Evolutionary conservation across 1,139 yeast species (phyloP).

Genomic region (Yueomyces sp.): DNA sequence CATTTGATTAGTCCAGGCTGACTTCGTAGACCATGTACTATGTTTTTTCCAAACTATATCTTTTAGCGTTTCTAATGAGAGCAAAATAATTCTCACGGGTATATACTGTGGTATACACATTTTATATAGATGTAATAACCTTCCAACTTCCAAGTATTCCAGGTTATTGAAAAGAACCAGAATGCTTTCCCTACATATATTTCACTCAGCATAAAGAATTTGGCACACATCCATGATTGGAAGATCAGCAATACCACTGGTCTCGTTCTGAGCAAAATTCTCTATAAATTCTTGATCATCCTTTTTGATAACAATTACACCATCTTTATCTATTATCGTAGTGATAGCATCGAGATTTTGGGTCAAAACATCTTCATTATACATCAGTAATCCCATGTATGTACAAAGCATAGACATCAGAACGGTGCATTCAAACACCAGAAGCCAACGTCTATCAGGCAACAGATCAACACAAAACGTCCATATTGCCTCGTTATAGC

Average conservation of each 20-base stretch:
- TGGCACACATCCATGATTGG: conserved; percentile 58
- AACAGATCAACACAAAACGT: conserved; percentile 4
- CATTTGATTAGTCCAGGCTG: no score
- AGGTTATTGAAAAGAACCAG: no score
- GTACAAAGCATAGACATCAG: conserved; percentile 58
- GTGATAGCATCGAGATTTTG: conserved; percentile 43
- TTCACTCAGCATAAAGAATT: conserved; percentile 34
- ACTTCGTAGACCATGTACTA: no score
- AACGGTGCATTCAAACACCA: conserved; percentile 12
- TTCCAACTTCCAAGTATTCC: no score
- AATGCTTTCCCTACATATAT: not conserved
- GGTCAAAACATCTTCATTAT: conserved; percentile 65
- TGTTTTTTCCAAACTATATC: no score
- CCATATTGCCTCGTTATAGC: conserved; percentile 5
- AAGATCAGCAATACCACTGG: conserved; percentile 73
- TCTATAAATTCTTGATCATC: conserved; percentile 26
- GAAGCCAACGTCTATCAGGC: conserved; percentile 18
- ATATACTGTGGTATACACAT: no score
- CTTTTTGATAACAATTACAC: conserved; percentile 28
- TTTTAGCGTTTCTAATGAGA: no score
- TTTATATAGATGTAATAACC: no score
- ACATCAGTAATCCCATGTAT: conserved; percentile 56
- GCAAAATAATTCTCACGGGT: no score
- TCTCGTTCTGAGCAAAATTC: conserved; percentile 30
- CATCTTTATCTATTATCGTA: conserved; percentile 56